Evolutionary conservation across 148 eudicot species (phyloP), one percentile per base, ranked within the genome.

Genomic region (Vaccinium myrtillus): DNA sequence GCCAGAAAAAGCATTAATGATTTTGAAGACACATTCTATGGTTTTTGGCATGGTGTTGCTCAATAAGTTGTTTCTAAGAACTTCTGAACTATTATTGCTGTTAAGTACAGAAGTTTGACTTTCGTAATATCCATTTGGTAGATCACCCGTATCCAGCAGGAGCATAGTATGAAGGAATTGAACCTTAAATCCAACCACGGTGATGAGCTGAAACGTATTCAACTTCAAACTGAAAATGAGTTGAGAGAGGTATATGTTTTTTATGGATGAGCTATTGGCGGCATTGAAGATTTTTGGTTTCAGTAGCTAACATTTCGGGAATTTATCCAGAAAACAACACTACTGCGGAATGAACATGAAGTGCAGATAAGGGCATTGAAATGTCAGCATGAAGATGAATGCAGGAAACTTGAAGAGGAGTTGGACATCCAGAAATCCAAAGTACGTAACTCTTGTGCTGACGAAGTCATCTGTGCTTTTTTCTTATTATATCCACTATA

Each of bases 341-440:
- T 75, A 74, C 88, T 95, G 46, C 93, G 91, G 90, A 90, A 91
- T 83, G 98, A 97, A 89, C 93, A 94, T 87, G 99, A 95, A 83
- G 90, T 84, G 73, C 95, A 97, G 84, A 58, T 95, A 81, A 89
- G 87, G 89, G 98, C 96, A 81, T 85, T 95, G 86, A 93, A 86
- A 86, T 78, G 88, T 89, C 93, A 94, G 86, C 93, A 92, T 86
- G 96, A 95, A 85, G 98, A 93, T 58, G 95, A 91, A 84, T 89
- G 93, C 86, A 88, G 87, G 85, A 90, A 93, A 81, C 93, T 97
- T 78, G 90, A 97, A 85, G 98, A 95, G 87, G 98, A 97, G 90
- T 83, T 97, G 93, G 93, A 93, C 80, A 83, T 89, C 88, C 98
- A 95, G 90, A 97, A 87, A 89, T 86, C 94, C 78, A 97, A 92